A percentile compares a stretch with the other conserved stretches of the same genome.
Conservation (phyloP, 1,139 yeast genomes). For the Sugiyamaella neomexicana region DNA sequence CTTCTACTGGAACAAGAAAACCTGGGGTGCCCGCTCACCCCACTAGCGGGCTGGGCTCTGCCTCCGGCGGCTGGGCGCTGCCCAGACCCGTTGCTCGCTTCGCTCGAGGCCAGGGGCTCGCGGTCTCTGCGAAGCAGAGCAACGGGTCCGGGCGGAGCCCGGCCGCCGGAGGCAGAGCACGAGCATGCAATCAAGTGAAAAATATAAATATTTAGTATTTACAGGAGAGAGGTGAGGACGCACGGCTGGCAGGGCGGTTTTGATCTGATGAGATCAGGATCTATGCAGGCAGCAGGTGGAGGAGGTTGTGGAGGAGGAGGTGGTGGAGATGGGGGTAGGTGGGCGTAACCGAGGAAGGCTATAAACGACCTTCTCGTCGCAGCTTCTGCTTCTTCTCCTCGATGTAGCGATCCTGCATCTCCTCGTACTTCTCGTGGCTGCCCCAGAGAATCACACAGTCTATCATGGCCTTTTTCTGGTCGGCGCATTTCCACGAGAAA, state of each 20-base stretch:
- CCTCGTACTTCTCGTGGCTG: conserved; percentile 61
- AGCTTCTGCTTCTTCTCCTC: conserved; percentile 30
- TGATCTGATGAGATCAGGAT: no score
- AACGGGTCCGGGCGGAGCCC: conserved; percentile 4
- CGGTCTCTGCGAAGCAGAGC: not conserved
- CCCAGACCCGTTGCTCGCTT: not conserved
- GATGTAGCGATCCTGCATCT: conserved; percentile 56
- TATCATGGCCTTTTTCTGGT: conserved; percentile 63
- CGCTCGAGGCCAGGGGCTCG: not conserved
- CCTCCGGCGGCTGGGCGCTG: not conserved
- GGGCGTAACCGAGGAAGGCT: no score
- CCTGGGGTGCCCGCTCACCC: not conserved
- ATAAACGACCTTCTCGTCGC: conserved; percentile 20
- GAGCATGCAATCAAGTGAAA: not conserved
- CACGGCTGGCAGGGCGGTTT: no score
- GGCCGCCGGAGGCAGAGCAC: not conserved
- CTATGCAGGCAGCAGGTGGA: no score
- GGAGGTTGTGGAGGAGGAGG: no score
- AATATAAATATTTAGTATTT: no score
- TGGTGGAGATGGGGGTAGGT: no score
- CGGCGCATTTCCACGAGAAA: conserved; percentile 58
- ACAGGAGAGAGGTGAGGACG: no score
- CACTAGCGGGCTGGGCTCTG: not conserved
- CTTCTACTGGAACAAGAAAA: no score
- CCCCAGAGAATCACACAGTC: conserved; percentile 69